Conservation (phyloP, 2,329 filamentous ascomycete genomes). For the Colletotrichum somersetense region DNA sequence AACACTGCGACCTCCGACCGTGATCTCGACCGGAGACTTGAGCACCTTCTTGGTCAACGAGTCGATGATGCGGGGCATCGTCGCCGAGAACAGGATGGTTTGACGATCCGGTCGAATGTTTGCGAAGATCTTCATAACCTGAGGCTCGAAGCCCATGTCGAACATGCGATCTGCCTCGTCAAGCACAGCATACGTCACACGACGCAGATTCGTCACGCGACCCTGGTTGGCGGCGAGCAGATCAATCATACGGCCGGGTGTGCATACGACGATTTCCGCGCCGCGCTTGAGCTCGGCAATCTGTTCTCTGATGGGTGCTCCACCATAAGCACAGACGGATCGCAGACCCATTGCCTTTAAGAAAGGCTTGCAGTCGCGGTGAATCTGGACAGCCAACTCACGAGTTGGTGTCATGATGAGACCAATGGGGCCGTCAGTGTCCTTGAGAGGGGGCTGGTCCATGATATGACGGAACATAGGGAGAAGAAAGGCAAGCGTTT, state of each 20-base stretch:
- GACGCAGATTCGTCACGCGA: slow-evolving; percentile 89
- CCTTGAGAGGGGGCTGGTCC: slow-evolving; percentile 85
- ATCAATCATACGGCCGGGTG: slow-evolving; percentile 95
- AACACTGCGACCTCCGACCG: slow-evolving; percentile 87
- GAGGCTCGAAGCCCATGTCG: slow-evolving; percentile 99
- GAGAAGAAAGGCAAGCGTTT: slow-evolving; percentile 94
- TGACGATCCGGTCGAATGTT: slow-evolving; percentile 94
- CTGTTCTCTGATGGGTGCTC: slow-evolving; percentile 95
- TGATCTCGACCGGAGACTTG: slow-evolving; percentile 88
- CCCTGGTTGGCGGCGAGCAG: slow-evolving; percentile 92
- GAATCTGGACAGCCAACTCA: slow-evolving; percentile 93
- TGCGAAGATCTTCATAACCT: slow-evolving; percentile 95
- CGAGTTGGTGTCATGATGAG: slow-evolving; percentile 95
- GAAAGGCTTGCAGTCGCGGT: slow-evolving; percentile 94
- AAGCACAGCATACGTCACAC: slow-evolving; percentile 93
- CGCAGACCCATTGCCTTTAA: slow-evolving; percentile 87
- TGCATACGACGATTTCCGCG: slow-evolving; percentile 94
- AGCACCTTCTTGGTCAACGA: slow-evolving; percentile 90
- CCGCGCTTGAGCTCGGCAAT: slow-evolving; percentile 97
- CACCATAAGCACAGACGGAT: slow-evolving; percentile 93
- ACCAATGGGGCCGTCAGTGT: slow-evolving; percentile 87
- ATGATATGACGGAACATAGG: slow-evolving; percentile 99
- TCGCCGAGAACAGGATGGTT: slow-evolving; percentile 95
- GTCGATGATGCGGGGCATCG: slow-evolving; percentile 94
- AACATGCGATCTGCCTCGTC: slow-evolving; percentile 99